Conservation (phyloP, 176 grass and related monocot species). For the Paspalum vaginatum region DNA sequence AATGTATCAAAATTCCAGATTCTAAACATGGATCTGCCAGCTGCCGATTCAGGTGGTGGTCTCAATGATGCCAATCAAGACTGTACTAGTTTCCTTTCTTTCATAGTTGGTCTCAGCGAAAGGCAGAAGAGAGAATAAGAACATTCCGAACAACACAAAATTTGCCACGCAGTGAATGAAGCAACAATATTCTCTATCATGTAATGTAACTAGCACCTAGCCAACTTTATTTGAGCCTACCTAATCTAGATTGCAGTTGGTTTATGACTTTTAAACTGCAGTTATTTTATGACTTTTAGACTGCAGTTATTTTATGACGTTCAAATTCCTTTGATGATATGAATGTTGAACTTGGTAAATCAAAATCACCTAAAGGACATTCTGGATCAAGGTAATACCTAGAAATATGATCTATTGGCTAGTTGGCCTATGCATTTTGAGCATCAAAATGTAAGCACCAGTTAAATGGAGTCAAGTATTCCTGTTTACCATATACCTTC, state of each 20-base stretch:
- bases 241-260: background rate
- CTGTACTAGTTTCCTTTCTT: constrained; percentile 2
- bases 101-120: background rate
- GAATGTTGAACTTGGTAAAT: background rate
- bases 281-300: background rate
- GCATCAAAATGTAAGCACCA: background rate
- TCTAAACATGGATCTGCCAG: background rate
- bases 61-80: background rate
- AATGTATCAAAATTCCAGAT: background rate
- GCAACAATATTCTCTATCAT: background rate
- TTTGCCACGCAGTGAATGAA: background rate
- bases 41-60: background rate
- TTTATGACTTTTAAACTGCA: background rate
- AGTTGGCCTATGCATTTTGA: background rate
- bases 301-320: background rate
- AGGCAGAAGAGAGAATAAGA: background rate
- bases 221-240: background rate
- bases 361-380: background rate
- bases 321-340: background rate
- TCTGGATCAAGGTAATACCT: background rate
- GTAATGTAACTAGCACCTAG: background rate
- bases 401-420: constrained; percentile 9
- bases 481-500: background rate
- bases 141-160: background rate
- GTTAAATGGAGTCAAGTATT: background rate